phyloP scores from a whole-genome alignment of 2,329 filamentous ascomycete species.

The Botrytis paeoniae region DNA sequence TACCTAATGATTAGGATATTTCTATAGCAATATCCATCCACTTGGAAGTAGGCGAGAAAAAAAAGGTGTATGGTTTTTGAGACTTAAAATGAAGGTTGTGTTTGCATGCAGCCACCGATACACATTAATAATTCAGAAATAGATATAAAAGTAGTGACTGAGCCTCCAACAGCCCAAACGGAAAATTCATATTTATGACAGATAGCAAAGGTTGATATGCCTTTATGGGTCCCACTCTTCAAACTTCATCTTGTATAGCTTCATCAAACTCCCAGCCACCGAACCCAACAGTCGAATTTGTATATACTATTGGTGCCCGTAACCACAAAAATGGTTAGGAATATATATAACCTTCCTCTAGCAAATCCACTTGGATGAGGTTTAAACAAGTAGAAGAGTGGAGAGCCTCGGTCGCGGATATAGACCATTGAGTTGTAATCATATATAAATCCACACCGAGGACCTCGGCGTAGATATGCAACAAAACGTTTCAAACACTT shows the following conservation, averaged over 20 bases:
- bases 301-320: background rate
- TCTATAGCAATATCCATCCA: background rate
- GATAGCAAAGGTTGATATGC: background rate
- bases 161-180: background rate
- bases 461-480: constrained; percentile 10
- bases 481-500: background rate
- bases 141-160: background rate
- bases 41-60: background rate
- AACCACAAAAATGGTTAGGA: background rate
- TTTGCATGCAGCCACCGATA: background rate
- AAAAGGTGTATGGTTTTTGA: background rate
- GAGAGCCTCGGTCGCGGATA: constrained; percentile 4
- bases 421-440: background rate
- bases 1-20: background rate
- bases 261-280: background rate
- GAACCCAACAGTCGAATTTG: background rate
- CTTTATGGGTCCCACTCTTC: background rate
- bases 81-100: background rate
- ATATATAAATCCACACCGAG: background rate
- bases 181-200: background rate
- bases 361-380: background rate
- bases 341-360: background rate
- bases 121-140: background rate
- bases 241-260: background rate
- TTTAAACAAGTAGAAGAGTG: background rate